These are phyloP conservation scores for Garcia nutans DNA, from an alignment of 345 rosid genomes.

Conservation along the genomic window DNA sequence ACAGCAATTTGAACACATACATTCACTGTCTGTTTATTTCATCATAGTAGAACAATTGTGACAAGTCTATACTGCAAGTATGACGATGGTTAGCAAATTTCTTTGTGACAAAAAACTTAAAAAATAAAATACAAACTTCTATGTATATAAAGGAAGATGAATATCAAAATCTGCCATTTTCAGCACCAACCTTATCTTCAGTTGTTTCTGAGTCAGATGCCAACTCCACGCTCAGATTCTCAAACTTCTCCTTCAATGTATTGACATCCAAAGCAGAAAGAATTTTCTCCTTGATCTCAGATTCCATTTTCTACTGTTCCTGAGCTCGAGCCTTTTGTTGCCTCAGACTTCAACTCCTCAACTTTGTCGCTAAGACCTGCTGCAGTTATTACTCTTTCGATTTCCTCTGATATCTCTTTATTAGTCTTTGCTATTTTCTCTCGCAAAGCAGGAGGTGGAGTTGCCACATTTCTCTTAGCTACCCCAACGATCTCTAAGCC, in stretches of 20 bases:
- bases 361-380: slow-evolving; percentile 31
- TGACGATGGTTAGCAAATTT: neutral
- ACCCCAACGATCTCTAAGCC: slow-evolving; percentile 38
- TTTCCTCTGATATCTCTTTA: slow-evolving; percentile 35
- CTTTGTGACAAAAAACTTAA: neutral
- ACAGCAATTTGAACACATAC: too few relatives aligned
- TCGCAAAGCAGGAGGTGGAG: slow-evolving; percentile 24
- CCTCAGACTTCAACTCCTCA: slow-evolving; percentile 37
- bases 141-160: neutral
- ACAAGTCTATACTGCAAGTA: too few relatives aligned
- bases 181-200: slow-evolving; percentile 22
- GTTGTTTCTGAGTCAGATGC: slow-evolving; percentile 20
- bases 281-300: slow-evolving; percentile 35
- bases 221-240: slow-evolving; percentile 26
- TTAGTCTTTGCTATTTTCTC: slow-evolving; percentile 27
- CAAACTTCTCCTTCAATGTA: slow-evolving; percentile 36
- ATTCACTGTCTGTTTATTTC: too few relatives aligned
- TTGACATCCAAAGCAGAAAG: slow-evolving; percentile 29
- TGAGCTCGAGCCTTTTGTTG: slow-evolving; percentile 25
- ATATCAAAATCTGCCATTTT: slow-evolving; percentile 35
- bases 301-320: slow-evolving; percentile 23
- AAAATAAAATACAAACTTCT: neutral
- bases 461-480: slow-evolving; percentile 23
- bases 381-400: slow-evolving; percentile 27
- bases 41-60: too few relatives aligned